A percentile compares a stretch with the other conserved stretches of the same genome.
phyloP scores from a whole-genome alignment of 345 rosid species.

The Hirschfeldia incana region DNA sequence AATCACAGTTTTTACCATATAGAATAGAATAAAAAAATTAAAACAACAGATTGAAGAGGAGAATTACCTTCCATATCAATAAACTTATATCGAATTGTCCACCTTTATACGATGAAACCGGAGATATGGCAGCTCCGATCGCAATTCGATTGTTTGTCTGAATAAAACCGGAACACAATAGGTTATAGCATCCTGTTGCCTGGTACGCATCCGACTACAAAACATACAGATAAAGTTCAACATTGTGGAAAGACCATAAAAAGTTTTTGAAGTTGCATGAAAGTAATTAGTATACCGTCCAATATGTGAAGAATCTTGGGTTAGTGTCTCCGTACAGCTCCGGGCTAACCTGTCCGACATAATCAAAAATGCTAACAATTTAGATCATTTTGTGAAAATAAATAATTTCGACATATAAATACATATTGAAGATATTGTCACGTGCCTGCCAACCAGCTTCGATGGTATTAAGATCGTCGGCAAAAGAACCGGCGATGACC shows the following conservation, averaged over 20 bases:
- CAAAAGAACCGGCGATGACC: slow-evolving; percentile 97
- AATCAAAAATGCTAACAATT: slow-evolving; percentile 10
- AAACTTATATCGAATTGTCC: slow-evolving; percentile 97
- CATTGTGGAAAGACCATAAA: neutral
- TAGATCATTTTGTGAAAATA: neutral
- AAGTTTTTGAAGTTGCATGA: slow-evolving; percentile 8
- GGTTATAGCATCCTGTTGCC: slow-evolving; percentile 92
- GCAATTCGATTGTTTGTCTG: slow-evolving; percentile 88
- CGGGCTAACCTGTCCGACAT: slow-evolving; percentile 77
- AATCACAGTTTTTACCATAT: neutral
- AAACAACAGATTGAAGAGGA: neutral
- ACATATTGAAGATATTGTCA: neutral
- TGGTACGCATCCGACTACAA: slow-evolving; percentile 86
- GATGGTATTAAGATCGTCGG: slow-evolving; percentile 92
- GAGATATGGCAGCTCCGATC: slow-evolving; percentile 95
- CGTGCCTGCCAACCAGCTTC: slow-evolving; percentile 99
- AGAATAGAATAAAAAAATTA: neutral
- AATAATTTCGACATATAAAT: too few relatives aligned
- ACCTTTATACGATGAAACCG: slow-evolving; percentile 76
- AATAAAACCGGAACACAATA: slow-evolving; percentile 93
- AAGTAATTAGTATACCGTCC: slow-evolving; percentile 71
- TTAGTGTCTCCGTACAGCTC: slow-evolving; percentile 91
- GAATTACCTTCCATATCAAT: slow-evolving; percentile 89
- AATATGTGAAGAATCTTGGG: slow-evolving; percentile 96
- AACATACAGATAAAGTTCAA: neutral